These are phyloP conservation scores for Petunia secreta DNA, from an alignment of 257 asterid species.

Conservation along the genomic window DNA sequence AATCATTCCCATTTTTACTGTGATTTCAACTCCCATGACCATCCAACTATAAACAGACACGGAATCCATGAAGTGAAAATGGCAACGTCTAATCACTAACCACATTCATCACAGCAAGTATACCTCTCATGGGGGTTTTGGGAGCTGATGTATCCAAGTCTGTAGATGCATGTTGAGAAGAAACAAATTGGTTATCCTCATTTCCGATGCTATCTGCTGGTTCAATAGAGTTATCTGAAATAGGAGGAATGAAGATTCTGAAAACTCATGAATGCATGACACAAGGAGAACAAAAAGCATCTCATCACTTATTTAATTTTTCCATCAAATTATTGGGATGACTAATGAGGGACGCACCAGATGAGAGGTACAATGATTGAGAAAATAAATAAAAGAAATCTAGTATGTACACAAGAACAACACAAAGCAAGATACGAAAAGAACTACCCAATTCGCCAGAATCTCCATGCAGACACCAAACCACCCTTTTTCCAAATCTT, in stretches of 20 bases:
- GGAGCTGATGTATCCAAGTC: constrained; percentile 10
- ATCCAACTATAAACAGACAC: neutral
- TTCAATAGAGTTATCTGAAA: constrained; percentile 18
- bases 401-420: neutral
- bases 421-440: constrained; percentile 2
- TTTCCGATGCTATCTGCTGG: constrained; percentile 6
- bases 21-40: neutral
- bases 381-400: neutral
- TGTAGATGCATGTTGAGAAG: constrained; percentile 29
- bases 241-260: constrained; percentile 30
- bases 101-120: neutral
- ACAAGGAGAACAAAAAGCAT: neutral
- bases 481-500: neutral
- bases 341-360: neutral
- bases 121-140: constrained; percentile 37
- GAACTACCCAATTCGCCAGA: neutral
- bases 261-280: constrained; percentile 6
- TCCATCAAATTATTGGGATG: neutral
- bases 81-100: neutral
- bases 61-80: constrained; percentile 7
- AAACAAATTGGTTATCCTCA: constrained; percentile 17
- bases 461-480: neutral
- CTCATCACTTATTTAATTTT: neutral
- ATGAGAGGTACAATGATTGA: neutral
- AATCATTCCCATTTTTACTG: neutral